These are phyloP conservation scores for Candida pini DNA, from an alignment of 805 yeast species.

Conservation along the genomic window DNA sequence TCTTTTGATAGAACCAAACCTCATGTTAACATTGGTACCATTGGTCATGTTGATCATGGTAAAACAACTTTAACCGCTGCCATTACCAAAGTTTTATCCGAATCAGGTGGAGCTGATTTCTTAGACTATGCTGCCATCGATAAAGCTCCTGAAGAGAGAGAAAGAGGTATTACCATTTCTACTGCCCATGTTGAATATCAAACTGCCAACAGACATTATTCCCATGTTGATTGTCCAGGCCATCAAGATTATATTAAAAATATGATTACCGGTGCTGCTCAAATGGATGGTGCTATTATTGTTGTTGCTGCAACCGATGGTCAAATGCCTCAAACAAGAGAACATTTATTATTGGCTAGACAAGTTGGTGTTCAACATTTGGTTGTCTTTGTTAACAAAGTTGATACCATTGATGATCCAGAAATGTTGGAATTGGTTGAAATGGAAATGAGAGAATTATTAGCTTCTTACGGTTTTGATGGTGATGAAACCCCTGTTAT, in stretches of 20 bases:
- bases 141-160: constrained; percentile 98
- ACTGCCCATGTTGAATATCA: constrained; percentile 98
- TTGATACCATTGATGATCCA: constrained; percentile 95
- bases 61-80: constrained; percentile 98
- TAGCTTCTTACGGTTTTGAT: constrained; percentile 88
- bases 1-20: constrained; percentile 94
- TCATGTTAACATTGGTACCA: constrained; percentile 94
- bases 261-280: constrained; percentile 99
- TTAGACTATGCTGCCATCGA: constrained; percentile 91
- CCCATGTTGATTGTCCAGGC: constrained; percentile 98
- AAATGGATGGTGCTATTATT: constrained; percentile 99
- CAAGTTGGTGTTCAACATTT: constrained; percentile 98
- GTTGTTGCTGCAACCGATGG: constrained; percentile 99
- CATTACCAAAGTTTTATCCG: constrained; percentile 89
- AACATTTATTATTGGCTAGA: constrained; percentile 95
- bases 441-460: constrained; percentile 99
- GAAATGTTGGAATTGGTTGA: constrained; percentile 99
- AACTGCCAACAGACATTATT: constrained; percentile 90
- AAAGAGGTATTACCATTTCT: constrained; percentile 98
- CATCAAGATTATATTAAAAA: constrained; percentile 98
- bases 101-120: constrained; percentile 87
- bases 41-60: constrained; percentile 99
- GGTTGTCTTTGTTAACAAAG: constrained; percentile 97
- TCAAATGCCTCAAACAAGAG: constrained; percentile 99
- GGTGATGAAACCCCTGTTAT: constrained; percentile 97